Evolutionary conservation across 495 filamentous ascomycete genomes (phyloP), one percentile per base, ranked within the genome.

Genomic region (Glarea lozoyensis): DNA sequence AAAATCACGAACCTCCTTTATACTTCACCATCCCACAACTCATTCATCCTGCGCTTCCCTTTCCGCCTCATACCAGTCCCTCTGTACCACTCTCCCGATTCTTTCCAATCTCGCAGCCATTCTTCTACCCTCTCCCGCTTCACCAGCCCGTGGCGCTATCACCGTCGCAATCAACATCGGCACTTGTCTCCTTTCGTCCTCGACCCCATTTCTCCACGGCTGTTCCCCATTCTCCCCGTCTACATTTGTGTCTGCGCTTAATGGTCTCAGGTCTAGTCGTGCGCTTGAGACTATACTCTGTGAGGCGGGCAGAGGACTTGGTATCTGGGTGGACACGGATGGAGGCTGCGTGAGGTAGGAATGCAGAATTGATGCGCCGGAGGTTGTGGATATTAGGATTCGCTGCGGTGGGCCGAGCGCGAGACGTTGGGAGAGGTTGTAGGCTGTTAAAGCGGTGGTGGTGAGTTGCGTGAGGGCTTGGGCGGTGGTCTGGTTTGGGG

Each of bases 301-400:
- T 15, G 11, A 37, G 18, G 18, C 36, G 1, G 29, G 19, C 17
- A 25, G 9, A n/a, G n/a, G n/a, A 5, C 21, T 31, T 4, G n/a
- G 30, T 15, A 31, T 34, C 2, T 16, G 21, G 27, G 24, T 10
- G 25, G 42, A 16, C 16, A 32, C 21, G 10, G 24, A 17, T 39
- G 34, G 42, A 12, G 15, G 40, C 11, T 46, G 47, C 23, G 42
- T 50, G 12, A 57, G 25, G 25, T 22, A 57, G 2, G 50, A 50
- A 25, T 51, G 47, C 1, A 68, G 52, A 5, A 69, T 43, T 1
- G 69, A 41, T 17, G 66, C 58, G 0, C 63, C 64, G 22, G 45
- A 52, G 12, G 32, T 47, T 38, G 60, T 57, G 52, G 67, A 64
- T 38, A 69, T 57, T 42, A 70, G 59, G 20, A 69, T 55, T 33